Conservation (phyloP, 2,329 filamentous ascomycete genomes). For the Scopulariopsis brevicaulis region DNA sequence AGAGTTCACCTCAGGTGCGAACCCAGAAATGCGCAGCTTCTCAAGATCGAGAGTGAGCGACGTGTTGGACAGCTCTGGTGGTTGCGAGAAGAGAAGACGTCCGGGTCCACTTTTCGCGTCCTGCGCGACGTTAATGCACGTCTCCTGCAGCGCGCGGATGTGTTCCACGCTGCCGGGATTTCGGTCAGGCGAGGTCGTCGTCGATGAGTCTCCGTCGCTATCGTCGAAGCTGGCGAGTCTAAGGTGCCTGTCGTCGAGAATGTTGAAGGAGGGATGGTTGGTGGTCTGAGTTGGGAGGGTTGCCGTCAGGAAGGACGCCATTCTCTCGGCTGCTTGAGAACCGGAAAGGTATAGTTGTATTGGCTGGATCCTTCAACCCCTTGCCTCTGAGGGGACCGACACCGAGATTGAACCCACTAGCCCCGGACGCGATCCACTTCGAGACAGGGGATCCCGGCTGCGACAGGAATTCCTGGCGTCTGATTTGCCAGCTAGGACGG, state of each 20-base stretch:
- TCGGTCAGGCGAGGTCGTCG: neutral
- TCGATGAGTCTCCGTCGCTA: neutral
- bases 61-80: neutral
- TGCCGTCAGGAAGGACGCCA: neutral
- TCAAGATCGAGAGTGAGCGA: neutral
- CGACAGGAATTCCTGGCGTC: neutral
- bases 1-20: slow-evolving; percentile 6
- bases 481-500: neutral
- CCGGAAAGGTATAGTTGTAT: neutral
- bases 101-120: neutral
- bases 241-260: slow-evolving; percentile 2
- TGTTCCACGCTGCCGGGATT: slow-evolving; percentile 1
- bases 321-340: neutral
- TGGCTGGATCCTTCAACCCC: neutral
- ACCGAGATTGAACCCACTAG: neutral
- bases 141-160: slow-evolving; percentile 3
- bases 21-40: slow-evolving; percentile 6
- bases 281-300: neutral
- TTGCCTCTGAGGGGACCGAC: neutral
- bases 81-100: neutral
- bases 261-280: neutral
- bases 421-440: neutral
- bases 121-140: slow-evolving; percentile 2
- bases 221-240: neutral
- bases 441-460: neutral